A percentile compares a stretch with the other conserved stretches of the same genome.
Conservation (phyloP, 345 rosid genomes). For the Cardiospermum halicacabum region DNA sequence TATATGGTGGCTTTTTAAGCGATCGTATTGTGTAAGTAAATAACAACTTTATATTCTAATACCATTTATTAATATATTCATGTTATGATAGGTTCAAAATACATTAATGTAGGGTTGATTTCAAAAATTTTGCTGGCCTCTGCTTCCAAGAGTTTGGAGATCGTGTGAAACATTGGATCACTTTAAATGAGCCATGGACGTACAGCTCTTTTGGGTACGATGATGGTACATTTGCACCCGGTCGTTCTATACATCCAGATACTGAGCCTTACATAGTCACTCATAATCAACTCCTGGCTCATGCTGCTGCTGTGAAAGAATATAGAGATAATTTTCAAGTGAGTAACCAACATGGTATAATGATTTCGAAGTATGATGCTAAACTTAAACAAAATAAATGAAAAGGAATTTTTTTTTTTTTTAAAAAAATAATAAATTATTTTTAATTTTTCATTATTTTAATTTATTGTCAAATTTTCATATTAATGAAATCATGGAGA, state of each 20-base stretch:
- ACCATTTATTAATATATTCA: no score
- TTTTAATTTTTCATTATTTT: no score
- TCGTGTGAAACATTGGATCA: slow-evolving; percentile 24
- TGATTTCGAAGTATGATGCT: no score
- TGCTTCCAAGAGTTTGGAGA: slow-evolving; percentile 28
- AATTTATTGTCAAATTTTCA: no score
- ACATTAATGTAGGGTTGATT: slow-evolving; percentile 20
- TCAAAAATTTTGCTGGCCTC: slow-evolving; percentile 3
- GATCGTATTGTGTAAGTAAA: slow-evolving; percentile 25
- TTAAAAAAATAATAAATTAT: no score
- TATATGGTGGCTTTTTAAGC: slow-evolving; percentile 27
- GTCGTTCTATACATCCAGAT: slow-evolving; percentile 17
- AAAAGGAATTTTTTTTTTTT: no score
- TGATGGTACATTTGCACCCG: slow-evolving; percentile 5
- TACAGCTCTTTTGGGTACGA: slow-evolving; percentile 2
- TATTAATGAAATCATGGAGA: no score
- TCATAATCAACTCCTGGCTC: slow-evolving; percentile 28
- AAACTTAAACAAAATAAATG: no score
- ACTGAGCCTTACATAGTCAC: slow-evolving; percentile 31
- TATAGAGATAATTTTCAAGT: slow-evolving; percentile 32
- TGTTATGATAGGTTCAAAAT: no score
- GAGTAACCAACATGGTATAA: no score
- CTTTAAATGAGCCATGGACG: slow-evolving; percentile 18
- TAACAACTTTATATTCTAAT: no score
- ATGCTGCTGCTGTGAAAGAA: slow-evolving; percentile 24